These are phyloP conservation scores for Schizochytrium sp. DNA, from an alignment of 108 stramenopile species.

Conservation along the genomic window DNA sequence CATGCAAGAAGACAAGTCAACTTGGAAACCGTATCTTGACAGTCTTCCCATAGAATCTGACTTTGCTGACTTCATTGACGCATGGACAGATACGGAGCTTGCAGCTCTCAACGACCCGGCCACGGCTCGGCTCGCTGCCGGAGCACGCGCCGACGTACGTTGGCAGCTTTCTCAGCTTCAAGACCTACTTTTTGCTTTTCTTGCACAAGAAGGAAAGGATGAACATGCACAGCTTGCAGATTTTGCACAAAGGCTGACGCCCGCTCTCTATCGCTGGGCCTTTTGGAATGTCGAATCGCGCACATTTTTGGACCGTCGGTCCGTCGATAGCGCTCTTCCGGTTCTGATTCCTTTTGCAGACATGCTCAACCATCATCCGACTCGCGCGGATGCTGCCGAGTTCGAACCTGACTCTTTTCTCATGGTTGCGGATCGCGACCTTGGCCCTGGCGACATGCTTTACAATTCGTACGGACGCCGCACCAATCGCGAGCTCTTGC, in stretches of 20 bases:
- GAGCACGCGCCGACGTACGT: not conserved
- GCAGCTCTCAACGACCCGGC: not conserved
- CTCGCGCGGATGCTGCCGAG: not conserved
- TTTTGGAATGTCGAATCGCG: not conserved
- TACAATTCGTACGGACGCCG: not conserved
- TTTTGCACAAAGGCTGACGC: not conserved
- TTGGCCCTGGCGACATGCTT: not conserved
- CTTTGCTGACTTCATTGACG: not conserved
- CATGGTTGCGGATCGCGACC: not conserved
- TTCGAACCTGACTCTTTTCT: not conserved
- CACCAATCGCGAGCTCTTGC: conserved; percentile 6
- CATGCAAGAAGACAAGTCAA: not conserved
- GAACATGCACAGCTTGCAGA: not conserved
- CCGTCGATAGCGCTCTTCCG: not conserved
- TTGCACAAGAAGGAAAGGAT: not conserved
- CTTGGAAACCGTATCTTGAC: not conserved
- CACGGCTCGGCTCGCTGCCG: not conserved
- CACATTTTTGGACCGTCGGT: not conserved
- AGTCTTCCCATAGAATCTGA: not conserved
- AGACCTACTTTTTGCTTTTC: not conserved
- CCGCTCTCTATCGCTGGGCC: not conserved
- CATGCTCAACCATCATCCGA: not conserved
- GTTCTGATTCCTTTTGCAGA: not conserved
- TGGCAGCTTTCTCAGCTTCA: not conserved
- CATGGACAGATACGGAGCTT: not conserved